Evolutionary conservation across 768 basidiomycete genomes (phyloP), one percentile per base, ranked within the genome.

Genomic region (Hygrocybe punicea): DNA sequence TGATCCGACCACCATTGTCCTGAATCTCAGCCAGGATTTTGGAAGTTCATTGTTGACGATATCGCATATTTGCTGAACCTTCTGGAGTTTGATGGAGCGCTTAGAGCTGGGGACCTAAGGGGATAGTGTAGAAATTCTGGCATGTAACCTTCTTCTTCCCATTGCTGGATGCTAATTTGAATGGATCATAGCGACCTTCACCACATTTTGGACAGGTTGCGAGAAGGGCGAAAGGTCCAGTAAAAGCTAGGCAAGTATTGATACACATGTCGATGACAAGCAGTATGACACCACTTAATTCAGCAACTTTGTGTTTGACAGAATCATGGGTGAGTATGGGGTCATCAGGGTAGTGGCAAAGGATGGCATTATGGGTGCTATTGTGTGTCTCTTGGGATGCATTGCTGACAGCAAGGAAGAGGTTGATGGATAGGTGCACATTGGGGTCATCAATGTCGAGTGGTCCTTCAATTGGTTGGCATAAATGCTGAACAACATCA

Each of bases 101-200:
- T 48, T 78, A 78, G 2, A 76, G 54, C 29, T 73, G 71, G 0
- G 73, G 74, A 14, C 74, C 75, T 44, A 78, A n/a, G 1, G 69
- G 74, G 8, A 79, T 69, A 0, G 75, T 78, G 0, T 56, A 55
- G 47, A 76, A 76, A 13, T 69, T 49, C n/a, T 69, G 56, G 0
- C 53, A 58, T 1, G 72, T 54, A 0, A 65, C 58, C 29, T 67
- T 70, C 5, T 49, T 35, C 0, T 17, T 14, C 0, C 58, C 51
- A 24, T 48, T 37, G 23, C 34, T 57, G 10, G 46, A n/a, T 23
- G 23, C 24, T 7, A 56, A 24, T 7, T 7, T 9, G 33, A 54
- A 36, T 40, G 60, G 62, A 47, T 71, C 59, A 53, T 70, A 73
- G 1, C 60, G 63, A 1, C 68, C 56, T 13, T 61, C 49, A 0